Base-by-base conservation (phyloP, 306 rosid genomes). In the Vachellia pachyceras region DNA sequence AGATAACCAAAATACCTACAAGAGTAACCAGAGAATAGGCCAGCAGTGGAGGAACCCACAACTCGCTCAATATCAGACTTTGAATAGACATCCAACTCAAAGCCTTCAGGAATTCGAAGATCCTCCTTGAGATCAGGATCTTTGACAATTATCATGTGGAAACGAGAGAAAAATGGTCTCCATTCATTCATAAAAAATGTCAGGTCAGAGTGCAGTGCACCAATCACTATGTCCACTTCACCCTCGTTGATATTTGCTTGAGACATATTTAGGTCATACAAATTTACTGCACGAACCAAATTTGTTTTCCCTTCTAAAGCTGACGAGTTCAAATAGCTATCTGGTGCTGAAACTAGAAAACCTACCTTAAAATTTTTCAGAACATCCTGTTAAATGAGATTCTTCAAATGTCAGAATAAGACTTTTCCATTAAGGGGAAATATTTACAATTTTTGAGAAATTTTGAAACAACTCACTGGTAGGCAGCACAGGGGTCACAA, bases 1-100 rank as follows among this genome's bases (percentile, higher is more conserved):
- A 96, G 94, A 75, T 89, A 87, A 70, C 99, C 99, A 70, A 96
- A 96, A 82, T 96, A 96, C 86, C 99, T 89, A 78, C 97, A 93
- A 1, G 99, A 87, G 86, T 96, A 96, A 72, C 99, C 99, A 60
- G 98, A 86, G 89, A 96, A 93, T 79, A 85, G 86, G 79, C 82
- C 50, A 15, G 96, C 86, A 71, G 78, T 41, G 22, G 99, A 81
- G 58, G 96, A 88, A 82, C 97, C 99, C 69, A 86, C 92, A 73
- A 85, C 81, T 70, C 73, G 86, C 69, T 89, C 90, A 35, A 96
- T 92, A 70, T 96, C 99, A 73, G 91, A 82, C 74, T 86, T 85
- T 3, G 90, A 57, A 79, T 86, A 93, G 83, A 92, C 84, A 69
- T 92, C 92, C 40, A 82, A 75, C 4, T 82, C 89, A 54, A 92